These are phyloP conservation scores for Heterobasidion occidentale DNA, from an alignment of 1,284 basidiomycete genomes.

Conservation along the genomic window DNA sequence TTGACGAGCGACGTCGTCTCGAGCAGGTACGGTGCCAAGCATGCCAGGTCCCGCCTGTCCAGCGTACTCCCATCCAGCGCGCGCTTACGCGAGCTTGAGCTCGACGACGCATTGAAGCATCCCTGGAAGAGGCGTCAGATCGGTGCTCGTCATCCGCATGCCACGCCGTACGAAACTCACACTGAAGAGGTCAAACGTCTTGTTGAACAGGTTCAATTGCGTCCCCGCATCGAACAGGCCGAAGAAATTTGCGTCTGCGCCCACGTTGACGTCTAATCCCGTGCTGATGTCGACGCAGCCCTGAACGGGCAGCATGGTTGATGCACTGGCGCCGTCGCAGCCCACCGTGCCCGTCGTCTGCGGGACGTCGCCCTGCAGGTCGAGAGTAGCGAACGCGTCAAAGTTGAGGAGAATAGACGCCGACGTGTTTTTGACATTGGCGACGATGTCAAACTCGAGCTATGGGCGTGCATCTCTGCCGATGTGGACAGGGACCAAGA, in stretches of 20 bases:
- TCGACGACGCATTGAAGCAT: neutral
- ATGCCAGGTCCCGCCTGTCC: neutral
- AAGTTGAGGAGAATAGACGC: slow-evolving; percentile 37
- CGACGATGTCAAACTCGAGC: slow-evolving; percentile 31
- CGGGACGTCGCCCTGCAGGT: neutral
- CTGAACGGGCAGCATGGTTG: neutral
- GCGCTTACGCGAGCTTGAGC: neutral
- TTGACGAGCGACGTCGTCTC: neutral
- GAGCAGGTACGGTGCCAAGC: neutral
- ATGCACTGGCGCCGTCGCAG: slow-evolving; percentile 1
- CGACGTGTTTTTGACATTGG: slow-evolving; percentile 25
- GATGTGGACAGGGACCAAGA: neutral
- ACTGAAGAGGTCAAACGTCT: slow-evolving; percentile 1
- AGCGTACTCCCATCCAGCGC: neutral
- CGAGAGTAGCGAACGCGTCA: slow-evolving; percentile 32
- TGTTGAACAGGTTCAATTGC: neutral
- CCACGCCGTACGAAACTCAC: neutral
- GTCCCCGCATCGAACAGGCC: neutral
- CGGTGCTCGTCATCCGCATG: neutral
- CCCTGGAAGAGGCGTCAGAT: neutral
- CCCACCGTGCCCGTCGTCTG: slow-evolving; percentile 13
- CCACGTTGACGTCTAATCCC: neutral
- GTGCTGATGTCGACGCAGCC: slow-evolving; percentile 3
- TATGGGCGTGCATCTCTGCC: slow-evolving; percentile 15
- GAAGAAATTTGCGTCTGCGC: slow-evolving; percentile 3